A percentile compares a stretch with the other conserved stretches of the same genome.
Conservation (phyloP, 768 basidiomycete genomes). For the Thelephora ganbajun region DNA sequence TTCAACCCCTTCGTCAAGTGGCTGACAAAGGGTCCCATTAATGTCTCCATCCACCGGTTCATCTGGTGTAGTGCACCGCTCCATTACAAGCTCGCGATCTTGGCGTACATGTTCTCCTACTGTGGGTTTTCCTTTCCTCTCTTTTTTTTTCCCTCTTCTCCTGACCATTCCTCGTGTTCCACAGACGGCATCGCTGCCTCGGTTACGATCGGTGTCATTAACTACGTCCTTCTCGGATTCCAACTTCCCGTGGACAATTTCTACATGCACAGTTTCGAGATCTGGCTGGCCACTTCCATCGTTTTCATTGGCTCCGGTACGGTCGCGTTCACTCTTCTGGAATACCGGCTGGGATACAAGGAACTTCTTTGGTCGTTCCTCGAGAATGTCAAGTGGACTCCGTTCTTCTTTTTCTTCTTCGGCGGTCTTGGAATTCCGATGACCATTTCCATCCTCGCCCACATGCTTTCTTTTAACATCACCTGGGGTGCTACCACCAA, state of each 20-base stretch:
- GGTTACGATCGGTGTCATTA: conserved; percentile 52
- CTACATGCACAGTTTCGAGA: conserved; percentile 71
- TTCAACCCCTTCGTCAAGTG: conserved; percentile 77
- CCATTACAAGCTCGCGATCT: conserved; percentile 39
- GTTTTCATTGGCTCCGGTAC: conserved; percentile 69
- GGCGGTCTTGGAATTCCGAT: conserved; percentile 64
- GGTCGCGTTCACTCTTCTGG: conserved; percentile 54
- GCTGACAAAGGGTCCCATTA: conserved; percentile 74
- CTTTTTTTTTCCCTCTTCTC: not conserved
- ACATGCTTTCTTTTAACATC: conserved; percentile 66
- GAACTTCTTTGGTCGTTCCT: conserved; percentile 16
- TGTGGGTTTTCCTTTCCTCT: conserved; percentile 20
- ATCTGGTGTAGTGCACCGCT: conserved; percentile 48
- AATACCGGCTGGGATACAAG: conserved; percentile 50
- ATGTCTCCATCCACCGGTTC: conserved; percentile 61
- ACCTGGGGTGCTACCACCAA: conserved; percentile 71
- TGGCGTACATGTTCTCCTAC: conserved; percentile 42
- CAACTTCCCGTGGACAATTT: conserved; percentile 59
- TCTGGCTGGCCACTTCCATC: conserved; percentile 64
- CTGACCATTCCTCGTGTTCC: not conserved
- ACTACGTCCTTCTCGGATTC: conserved; percentile 66
- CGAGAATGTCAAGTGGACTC: conserved; percentile 22
- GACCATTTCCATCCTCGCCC: conserved; percentile 46
- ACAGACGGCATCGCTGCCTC: conserved; percentile 48
- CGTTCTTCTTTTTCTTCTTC: conserved; percentile 63